Evolutionary conservation across 371 early-diverging fungal species (phyloP), one percentile per base, ranked within the genome.

Genomic region (Zopfochytrium polystomum): DNA sequence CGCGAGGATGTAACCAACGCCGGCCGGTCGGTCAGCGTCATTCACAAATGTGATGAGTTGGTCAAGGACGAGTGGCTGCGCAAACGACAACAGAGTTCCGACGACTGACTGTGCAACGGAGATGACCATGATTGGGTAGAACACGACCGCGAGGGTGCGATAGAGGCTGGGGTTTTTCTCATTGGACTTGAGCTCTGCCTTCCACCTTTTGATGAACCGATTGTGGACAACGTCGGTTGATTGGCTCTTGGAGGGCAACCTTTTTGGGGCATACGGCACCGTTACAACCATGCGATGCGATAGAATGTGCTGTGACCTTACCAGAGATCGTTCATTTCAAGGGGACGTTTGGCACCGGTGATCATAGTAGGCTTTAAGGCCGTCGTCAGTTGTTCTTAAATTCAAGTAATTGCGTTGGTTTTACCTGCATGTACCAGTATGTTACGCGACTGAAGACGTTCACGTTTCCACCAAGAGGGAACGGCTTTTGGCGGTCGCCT

Each of bases 351-450:
- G 60, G 82, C 79, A 2, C 92, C 94, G 23, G 77, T 65, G 45
- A 83, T 81, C 73, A 94, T 85, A 62, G 92, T 55, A 1, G 84
- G 85, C n/a, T n/a, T n/a, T n/a, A n/a, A n/a, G n/a, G n/a, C n/a
- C n/a, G n/a, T n/a, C n/a, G n/a, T n/a, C n/a, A n/a, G n/a, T n/a
- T n/a, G n/a, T n/a, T n/a, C n/a, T n/a, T n/a, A n/a, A n/a, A n/a
- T n/a, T n/a, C n/a, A n/a, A n/a, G n/a, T n/a, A n/a, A n/a, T n/a
- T n/a, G n/a, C n/a, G n/a, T n/a, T n/a, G n/a, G n/a, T n/a, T n/a
- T n/a, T n/a, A n/a, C n/a, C 31, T 87, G 85, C 83, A 94, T 86
- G 91, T 92, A 92, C 43, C 80, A 71, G 68, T 92, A 94, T 0
- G 87, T 82, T 6, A 90, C 65, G 45, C 79, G 73, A 11, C 89